Base-by-base conservation (phyloP, 768 basidiomycete species). In the Leccinum aurantiacum region DNA sequence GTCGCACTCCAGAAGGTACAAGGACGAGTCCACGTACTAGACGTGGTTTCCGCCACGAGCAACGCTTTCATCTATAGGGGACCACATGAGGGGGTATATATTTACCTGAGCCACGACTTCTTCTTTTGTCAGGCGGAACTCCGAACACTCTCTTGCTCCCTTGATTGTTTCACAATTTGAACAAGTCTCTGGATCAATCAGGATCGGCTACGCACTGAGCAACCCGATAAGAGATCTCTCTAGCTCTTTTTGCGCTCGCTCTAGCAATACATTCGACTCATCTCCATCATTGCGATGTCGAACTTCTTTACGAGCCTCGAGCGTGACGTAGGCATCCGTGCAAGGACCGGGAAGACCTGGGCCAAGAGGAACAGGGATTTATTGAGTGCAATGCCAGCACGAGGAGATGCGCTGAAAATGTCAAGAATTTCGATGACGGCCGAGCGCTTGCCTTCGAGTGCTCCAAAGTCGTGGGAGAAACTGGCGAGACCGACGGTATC, bases 401-500 rank as follows among this genome's bases (percentile, higher is more conserved):
- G 11, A 15, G 61, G 60, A 6, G 75, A 66, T 15, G 62, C 60
- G 3, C 25, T 37, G 53, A 80, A 75, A 0, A 72, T 67, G 19
- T 79, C 77, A 29, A 83, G 79, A 4, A 75, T 71, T 6, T 77
- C 73, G 3, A 76, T 71, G 6, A 85, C 75, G 3, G 75, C 59
- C 3, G 80, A 71, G 19, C 66, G 67, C 56, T 82, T 77, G 1
- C 84, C 84, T 8, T 81, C 77, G 3, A 86, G 75, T 0, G 80
- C 69, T 15, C 78, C 78, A 61, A 87, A 87, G 64, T 84, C 75
- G 63, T 86, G 80, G 5, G 81, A 80, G 58, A 86, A 87, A 0
- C 84, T 83, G 7, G 82, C 83, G 35, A 86, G 81, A 14, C 85
- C 84, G 54, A 87, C 76, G 1, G 75, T 79, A 22, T 87, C 86